Evolutionary conservation across 306 rosid genomes (phyloP).

Genomic region (Glycine soja): DNA sequence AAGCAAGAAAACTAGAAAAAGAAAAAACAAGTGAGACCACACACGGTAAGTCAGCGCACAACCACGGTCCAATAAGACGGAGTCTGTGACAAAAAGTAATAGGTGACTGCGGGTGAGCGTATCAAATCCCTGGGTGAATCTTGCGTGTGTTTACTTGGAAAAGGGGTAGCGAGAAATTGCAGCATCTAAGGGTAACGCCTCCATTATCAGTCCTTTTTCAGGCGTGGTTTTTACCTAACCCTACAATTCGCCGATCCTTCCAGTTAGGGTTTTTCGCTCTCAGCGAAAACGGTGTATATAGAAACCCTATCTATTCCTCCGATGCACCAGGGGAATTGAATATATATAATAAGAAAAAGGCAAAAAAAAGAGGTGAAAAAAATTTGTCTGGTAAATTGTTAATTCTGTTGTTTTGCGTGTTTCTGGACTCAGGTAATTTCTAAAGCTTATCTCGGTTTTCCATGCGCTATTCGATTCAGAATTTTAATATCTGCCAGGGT

Average conservation of each 20-base stretch:
- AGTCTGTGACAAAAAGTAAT: conserved; percentile 30
- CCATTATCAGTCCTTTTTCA: neutral
- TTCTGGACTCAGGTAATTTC: conserved; percentile 32
- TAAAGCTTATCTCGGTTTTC: neutral
- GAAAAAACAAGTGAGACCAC: neutral
- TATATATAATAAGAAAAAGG: neutral
- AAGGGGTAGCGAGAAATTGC: conserved; percentile 33
- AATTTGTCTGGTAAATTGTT: neutral
- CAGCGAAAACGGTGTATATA: neutral
- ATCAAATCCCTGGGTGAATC: neutral
- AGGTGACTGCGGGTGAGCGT: neutral
- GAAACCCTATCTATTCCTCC: neutral
- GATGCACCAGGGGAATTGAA: neutral
- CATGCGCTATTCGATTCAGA: neutral
- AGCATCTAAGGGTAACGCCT: conserved; percentile 3
- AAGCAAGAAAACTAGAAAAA: neutral
- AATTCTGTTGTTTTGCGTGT: conserved; percentile 33
- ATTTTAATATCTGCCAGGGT: neutral
- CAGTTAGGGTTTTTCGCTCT: conserved; percentile 21
- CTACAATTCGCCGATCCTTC: conserved; percentile 6
- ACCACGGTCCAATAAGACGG: conserved; percentile 41
- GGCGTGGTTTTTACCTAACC: conserved; percentile 8
- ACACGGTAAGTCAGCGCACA: neutral
- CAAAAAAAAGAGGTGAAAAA: neutral
- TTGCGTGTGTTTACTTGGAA: conserved; percentile 24